Evolutionary conservation across 2,329 filamentous ascomycete species (phyloP).

Genomic region (Tolypocladium inflatum): DNA sequence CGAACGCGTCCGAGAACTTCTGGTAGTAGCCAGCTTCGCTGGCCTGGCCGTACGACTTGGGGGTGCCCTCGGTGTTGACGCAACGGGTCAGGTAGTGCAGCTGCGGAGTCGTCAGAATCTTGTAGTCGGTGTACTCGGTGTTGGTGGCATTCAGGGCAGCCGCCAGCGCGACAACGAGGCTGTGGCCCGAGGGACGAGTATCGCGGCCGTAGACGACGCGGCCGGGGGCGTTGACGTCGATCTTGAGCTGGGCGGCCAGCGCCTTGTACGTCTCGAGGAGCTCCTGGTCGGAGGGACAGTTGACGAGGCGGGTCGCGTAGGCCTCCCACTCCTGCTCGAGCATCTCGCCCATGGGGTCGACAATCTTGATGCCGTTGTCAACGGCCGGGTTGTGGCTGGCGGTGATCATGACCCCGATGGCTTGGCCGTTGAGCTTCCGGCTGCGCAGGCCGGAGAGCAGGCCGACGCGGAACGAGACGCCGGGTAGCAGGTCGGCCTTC

Average conservation of each 20-base stretch:
- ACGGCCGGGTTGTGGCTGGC: slow-evolving; percentile 84
- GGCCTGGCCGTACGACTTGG: slow-evolving; percentile 77
- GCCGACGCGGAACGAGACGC: slow-evolving; percentile 86
- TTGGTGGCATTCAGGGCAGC: slow-evolving; percentile 70
- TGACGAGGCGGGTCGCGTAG: slow-evolving; percentile 82
- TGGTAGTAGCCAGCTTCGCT: slow-evolving; percentile 92
- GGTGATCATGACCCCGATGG: slow-evolving; percentile 94
- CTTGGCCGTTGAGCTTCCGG: slow-evolving; percentile 79
- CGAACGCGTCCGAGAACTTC: slow-evolving; percentile 80
- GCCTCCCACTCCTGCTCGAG: slow-evolving; percentile 91
- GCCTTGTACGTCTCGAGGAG: slow-evolving; percentile 68
- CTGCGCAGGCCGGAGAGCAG: slow-evolving; percentile 82
- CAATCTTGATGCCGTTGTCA: slow-evolving; percentile 91
- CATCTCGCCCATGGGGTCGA: slow-evolving; percentile 98
- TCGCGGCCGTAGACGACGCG: slow-evolving; percentile 87
- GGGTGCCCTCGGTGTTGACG: slow-evolving; percentile 83
- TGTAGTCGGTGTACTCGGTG: slow-evolving; percentile 72
- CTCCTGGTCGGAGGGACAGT: slow-evolving; percentile 65
- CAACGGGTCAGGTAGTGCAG: slow-evolving; percentile 94
- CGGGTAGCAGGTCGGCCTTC: slow-evolving; percentile 73
- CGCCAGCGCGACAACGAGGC: slow-evolving; percentile 68
- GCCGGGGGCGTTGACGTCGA: slow-evolving; percentile 60
- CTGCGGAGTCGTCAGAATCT: slow-evolving; percentile 92
- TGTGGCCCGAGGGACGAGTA: slow-evolving; percentile 84
- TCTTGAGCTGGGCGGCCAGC: slow-evolving; percentile 65